Evolutionary conservation across 148 eudicot genomes (phyloP).

Genomic region (Chenopodium album): DNA sequence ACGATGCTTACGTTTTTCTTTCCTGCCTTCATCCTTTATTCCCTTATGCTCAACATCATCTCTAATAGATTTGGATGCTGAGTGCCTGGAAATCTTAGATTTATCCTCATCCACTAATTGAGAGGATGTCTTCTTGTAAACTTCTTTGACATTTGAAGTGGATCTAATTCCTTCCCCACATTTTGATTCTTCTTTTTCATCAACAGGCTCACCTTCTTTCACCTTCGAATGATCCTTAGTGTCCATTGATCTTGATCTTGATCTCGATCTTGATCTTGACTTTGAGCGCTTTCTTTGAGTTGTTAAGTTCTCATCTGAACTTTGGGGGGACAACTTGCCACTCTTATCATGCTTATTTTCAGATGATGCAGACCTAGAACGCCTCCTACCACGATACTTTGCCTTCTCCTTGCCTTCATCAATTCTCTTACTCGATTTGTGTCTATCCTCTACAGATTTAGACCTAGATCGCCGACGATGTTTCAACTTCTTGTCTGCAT

Average conservation of each 20-base stretch:
- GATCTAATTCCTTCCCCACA: conserved; percentile 36
- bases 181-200: conserved; percentile 22
- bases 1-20: conserved; percentile 45
- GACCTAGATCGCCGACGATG: conserved; percentile 62
- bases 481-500: conserved; percentile 49
- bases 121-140: conserved; percentile 28
- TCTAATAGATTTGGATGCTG: conserved; percentile 51
- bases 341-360: conserved; percentile 29
- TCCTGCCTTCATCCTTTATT: conserved; percentile 37
- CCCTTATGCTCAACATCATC: conserved; percentile 32
- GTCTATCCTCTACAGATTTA: conserved; percentile 43
- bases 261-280: conserved; percentile 32
- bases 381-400: conserved; percentile 31
- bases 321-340: conserved; percentile 33
- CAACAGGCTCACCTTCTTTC: conserved; percentile 25
- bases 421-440: conserved; percentile 26
- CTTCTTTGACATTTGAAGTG: conserved; percentile 45
- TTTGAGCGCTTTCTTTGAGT: conserved; percentile 34
- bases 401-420: conserved; percentile 28
- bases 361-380: conserved; percentile 38
- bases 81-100: conserved; percentile 48
- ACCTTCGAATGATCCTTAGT: conserved; percentile 22
- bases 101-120: conserved; percentile 38
- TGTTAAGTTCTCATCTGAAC: conserved; percentile 36
- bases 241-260: conserved; percentile 39